Evolutionary conservation across 352 stramenopile genomes (phyloP), one percentile per base, ranked within the genome.

Genomic region (Phytophthora ohioensis): DNA sequence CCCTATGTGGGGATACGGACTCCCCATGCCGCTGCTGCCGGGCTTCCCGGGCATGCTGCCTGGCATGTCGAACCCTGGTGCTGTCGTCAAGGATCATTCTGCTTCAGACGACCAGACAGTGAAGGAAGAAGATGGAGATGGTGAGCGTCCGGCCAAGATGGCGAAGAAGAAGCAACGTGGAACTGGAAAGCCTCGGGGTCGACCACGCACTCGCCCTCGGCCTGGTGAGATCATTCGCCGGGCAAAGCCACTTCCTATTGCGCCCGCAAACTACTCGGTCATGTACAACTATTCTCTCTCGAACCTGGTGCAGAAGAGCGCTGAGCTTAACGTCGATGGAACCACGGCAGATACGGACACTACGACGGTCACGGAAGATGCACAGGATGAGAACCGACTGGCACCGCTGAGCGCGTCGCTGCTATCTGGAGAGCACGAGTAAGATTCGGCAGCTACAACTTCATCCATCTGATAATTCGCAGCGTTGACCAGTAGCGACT

Each of bases 81-180:
- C 61, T n/a, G 58, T 81, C 12, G 73, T 82, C 8, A 73, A 76
- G n/a, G 61, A 72, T 13, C 70, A 80, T 31, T 69, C 80, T 45
- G 54, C 58, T 31, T 6, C 42, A 3, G 69, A 73, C 11, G 70
- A 80, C 11, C 49, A 69, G 10, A 46, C 48, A 30, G 45, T 69
- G 43, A 73, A 66, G 27, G 75, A 85, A 5, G 79, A 80, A 39
- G 73, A 79, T 5, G 61, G 13, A 38, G 71, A 68, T 2, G 47
- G 43, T 3, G 78, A 74, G 10, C 71, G 69, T 7, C 68, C 75
- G 2, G 15, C 49, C 38, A 91, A 92, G 58, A 62, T 76, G 43
- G 74, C 81, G 0, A 94, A 94, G 74, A 94, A 94, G 70, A 94
- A 94, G 58, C 76, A 79, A 4, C 82, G 87, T 11, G 84, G 83